Evolutionary conservation across 805 yeast species (phyloP).

Genomic region (Pichia insulana): DNA sequence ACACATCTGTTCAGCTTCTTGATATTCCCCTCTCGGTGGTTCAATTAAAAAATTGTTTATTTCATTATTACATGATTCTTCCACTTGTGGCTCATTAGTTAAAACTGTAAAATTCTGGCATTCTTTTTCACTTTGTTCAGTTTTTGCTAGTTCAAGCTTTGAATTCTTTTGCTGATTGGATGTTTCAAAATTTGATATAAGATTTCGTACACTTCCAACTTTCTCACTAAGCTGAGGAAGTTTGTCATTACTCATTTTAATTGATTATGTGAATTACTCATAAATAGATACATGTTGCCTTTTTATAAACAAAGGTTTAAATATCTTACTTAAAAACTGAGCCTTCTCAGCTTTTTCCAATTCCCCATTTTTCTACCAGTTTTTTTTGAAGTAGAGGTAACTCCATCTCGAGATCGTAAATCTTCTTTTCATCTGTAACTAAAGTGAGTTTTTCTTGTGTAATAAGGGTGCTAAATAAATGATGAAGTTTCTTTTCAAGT

Average conservation of each 20-base stretch:
- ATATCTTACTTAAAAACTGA: too few species aligned
- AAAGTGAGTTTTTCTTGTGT: background rate
- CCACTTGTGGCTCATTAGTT: too few species aligned
- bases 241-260: background rate
- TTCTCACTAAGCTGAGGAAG: background rate
- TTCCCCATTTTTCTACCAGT: background rate
- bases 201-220: slow-evolving; percentile 2
- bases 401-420: background rate
- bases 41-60: too few species aligned
- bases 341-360: background rate
- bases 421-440: background rate
- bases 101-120: too few species aligned
- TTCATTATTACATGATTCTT: too few species aligned
- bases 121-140: background rate
- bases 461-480: background rate
- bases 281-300: too few species aligned
- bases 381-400: background rate
- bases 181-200: slow-evolving; percentile 5
- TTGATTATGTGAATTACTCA: too few species aligned
- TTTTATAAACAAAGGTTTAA: too few species aligned
- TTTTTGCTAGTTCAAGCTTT: background rate
- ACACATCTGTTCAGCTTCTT: too few species aligned
- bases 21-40: too few species aligned
- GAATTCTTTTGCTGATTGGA: background rate
- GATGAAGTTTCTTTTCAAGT: background rate